Conservation (phyloP, 257 asterid species). For the Solanum chilense region DNA sequence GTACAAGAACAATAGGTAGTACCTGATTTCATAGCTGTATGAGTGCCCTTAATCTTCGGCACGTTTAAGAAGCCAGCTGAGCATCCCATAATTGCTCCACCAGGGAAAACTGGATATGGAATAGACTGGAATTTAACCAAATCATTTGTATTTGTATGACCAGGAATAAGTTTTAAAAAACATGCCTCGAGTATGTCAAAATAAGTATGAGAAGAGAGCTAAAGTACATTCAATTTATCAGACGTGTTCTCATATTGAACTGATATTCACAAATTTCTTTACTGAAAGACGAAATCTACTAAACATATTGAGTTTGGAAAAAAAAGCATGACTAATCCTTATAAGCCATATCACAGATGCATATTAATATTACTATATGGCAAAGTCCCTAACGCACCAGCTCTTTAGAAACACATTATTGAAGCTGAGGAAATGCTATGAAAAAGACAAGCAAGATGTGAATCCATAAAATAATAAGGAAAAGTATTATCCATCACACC, state of each 20-base stretch:
- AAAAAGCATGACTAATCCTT: background rate
- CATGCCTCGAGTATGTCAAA: background rate
- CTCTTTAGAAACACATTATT: background rate
- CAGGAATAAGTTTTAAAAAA: background rate
- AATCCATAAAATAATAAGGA: background rate
- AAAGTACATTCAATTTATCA: background rate
- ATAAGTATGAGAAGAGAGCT: background rate
- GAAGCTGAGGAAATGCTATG: background rate
- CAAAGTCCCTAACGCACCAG: background rate
- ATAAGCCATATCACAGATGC: background rate
- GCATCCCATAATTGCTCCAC: constrained; percentile 98
- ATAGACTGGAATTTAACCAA: constrained; percentile 85
- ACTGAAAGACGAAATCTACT: background rate
- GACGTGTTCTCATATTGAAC: background rate
- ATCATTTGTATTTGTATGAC: constrained; percentile 28
- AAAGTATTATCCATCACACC: constrained; percentile 21
- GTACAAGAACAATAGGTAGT: background rate
- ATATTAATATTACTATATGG: background rate
- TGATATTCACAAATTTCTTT: background rate
- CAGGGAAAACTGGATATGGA: constrained; percentile 98
- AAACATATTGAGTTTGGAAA: background rate
- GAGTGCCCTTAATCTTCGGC: constrained; percentile 94
- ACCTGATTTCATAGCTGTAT: constrained; percentile 99
- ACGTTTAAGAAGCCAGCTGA: constrained; percentile 98
- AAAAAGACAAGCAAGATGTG: background rate